phyloP scores from a whole-genome alignment of 202 grass and related monocot species.

The Elaeis oleifera region DNA sequence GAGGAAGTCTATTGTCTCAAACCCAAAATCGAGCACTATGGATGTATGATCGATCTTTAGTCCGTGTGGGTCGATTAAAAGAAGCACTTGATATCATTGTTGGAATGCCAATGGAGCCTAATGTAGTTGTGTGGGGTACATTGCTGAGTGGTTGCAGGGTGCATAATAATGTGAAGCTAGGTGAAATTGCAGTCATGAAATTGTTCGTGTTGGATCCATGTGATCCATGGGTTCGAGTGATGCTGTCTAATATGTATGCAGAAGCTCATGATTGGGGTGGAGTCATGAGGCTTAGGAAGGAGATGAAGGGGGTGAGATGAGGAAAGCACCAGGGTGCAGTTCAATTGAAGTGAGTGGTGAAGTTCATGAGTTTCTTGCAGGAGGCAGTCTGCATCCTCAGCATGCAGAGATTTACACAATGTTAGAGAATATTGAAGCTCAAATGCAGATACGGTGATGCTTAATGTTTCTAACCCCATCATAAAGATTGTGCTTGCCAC shows the following conservation, averaged over 20 bases:
- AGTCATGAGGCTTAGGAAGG: slow-evolving; percentile 45
- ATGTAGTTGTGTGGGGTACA: slow-evolving; percentile 45
- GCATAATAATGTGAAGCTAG: slow-evolving; percentile 39
- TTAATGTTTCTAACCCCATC: too few species aligned
- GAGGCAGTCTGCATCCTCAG: slow-evolving; percentile 36
- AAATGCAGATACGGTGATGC: slow-evolving; percentile 8
- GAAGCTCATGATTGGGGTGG: slow-evolving; percentile 37
- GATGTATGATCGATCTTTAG: slow-evolving; percentile 69
- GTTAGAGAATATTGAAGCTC: slow-evolving; percentile 37
- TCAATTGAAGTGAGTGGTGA: slow-evolving; percentile 37
- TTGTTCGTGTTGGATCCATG: slow-evolving; percentile 40
- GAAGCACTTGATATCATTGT: slow-evolving; percentile 45
- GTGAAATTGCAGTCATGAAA: slow-evolving; percentile 38
- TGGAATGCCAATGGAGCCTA: slow-evolving; percentile 50
- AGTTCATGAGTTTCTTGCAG: slow-evolving; percentile 61
- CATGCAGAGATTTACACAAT: slow-evolving; percentile 36
- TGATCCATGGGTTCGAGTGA: slow-evolving; percentile 48
- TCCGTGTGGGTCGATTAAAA: slow-evolving; percentile 33
- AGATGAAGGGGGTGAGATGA: slow-evolving; percentile 38
- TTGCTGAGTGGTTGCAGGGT: slow-evolving; percentile 58
- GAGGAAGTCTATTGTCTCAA: slow-evolving; percentile 27
- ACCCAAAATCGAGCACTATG: slow-evolving; percentile 52
- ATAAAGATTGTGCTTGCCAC: too few species aligned
- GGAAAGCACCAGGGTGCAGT: slow-evolving; percentile 59
- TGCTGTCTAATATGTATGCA: slow-evolving; percentile 63